These are phyloP conservation scores for Acephala macrosclerotiorum DNA, from an alignment of 2,329 filamentous ascomycete species.

Conservation along the genomic window DNA sequence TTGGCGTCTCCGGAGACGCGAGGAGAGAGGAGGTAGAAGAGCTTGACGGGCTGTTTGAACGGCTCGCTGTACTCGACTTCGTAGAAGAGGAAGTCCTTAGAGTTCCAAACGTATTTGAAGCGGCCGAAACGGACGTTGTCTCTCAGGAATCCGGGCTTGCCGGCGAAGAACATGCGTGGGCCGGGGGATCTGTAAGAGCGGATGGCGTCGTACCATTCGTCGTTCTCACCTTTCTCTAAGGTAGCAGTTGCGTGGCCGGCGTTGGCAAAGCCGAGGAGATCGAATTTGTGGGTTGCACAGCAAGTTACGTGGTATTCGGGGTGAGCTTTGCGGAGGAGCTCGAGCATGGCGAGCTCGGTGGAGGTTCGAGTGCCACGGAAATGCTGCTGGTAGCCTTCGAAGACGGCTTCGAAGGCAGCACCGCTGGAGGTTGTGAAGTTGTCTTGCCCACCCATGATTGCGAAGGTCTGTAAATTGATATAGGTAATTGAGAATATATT, in stretches of 20 bases:
- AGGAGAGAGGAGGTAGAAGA: constrained; percentile 26
- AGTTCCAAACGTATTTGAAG: constrained; percentile 31
- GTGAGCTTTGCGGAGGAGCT: constrained; percentile 23
- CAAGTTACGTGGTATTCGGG: constrained; percentile 24
- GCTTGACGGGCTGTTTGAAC: not conserved
- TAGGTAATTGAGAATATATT: not conserved
- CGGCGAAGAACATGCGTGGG: constrained; percentile 13
- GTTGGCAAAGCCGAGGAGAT: constrained; percentile 34
- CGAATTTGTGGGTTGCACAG: constrained; percentile 16
- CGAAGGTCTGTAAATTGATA: not conserved
- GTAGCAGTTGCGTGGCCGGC: constrained; percentile 28
- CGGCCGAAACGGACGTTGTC: constrained; percentile 31
- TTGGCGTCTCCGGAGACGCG: not conserved
- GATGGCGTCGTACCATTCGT: constrained; percentile 21
- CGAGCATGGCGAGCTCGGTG: constrained; percentile 27
- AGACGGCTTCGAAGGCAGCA: constrained; percentile 18
- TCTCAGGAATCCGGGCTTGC: constrained; percentile 14
- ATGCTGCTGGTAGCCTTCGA: constrained; percentile 24
- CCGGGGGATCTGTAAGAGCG: constrained; percentile 18
- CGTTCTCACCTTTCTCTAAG: constrained; percentile 11
- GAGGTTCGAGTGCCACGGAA: constrained; percentile 11
- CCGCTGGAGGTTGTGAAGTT: not conserved
- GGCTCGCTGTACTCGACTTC: constrained; percentile 25
- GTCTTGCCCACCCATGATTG: constrained; percentile 19
- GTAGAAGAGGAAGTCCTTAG: constrained; percentile 31